Conservation (phyloP, 163 green algal species). For the Chlamydomonas reinhardtii region DNA sequence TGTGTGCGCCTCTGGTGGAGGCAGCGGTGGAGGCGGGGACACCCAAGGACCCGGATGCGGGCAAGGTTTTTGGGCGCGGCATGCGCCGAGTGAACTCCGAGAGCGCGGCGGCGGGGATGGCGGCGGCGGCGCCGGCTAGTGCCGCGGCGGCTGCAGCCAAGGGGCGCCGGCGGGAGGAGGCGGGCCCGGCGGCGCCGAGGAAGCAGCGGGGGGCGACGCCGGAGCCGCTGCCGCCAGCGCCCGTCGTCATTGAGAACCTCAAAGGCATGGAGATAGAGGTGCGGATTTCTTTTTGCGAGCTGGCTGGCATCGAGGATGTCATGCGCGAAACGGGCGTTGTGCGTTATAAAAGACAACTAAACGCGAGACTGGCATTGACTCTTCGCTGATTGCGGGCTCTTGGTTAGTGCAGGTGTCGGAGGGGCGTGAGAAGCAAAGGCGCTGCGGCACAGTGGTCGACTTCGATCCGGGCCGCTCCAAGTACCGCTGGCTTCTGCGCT, state of each 20-base stretch:
- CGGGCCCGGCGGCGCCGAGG: too few relatives aligned
- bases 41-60: slow-evolving; percentile 56
- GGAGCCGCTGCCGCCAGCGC: too few relatives aligned
- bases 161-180: too few relatives aligned
- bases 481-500: background rate
- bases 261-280: too few relatives aligned
- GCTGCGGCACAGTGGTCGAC: background rate
- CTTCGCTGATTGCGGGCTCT: too few relatives aligned
- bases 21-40: slow-evolving; percentile 21
- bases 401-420: background rate
- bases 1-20: slow-evolving; percentile 27
- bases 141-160: background rate
- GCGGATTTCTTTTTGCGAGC: too few relatives aligned
- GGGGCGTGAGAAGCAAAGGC: too few relatives aligned
- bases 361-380: too few relatives aligned
- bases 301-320: background rate
- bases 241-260: too few relatives aligned
- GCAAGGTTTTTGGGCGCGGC: slow-evolving; percentile 68
- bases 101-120: background rate
- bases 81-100: slow-evolving; percentile 55
- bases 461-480: background rate
- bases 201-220: background rate
- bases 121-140: too few relatives aligned
- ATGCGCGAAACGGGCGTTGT: too few relatives aligned
- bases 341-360: too few relatives aligned